These are phyloP conservation scores for Cercophora scortea DNA, from an alignment of 495 filamentous ascomycete species.

Conservation along the genomic window DNA sequence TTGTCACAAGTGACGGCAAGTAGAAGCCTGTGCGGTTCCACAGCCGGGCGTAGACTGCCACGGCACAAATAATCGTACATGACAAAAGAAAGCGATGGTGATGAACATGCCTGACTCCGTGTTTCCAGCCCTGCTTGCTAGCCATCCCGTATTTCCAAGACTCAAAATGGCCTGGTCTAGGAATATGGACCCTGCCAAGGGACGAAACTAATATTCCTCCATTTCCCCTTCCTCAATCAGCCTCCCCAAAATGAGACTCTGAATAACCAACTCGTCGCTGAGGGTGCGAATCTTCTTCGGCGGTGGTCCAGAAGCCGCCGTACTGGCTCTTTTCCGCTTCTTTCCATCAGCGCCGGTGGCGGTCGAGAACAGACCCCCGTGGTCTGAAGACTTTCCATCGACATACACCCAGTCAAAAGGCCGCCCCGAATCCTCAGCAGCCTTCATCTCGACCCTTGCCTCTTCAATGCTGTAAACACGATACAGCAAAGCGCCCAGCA, in stretches of 20 bases:
- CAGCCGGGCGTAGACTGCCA: no score
- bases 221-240: conserved; percentile 57
- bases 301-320: conserved; percentile 22
- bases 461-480: conserved; percentile 57
- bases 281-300: conserved; percentile 51
- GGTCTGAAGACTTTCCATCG: conserved; percentile 37
- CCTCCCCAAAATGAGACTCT: conserved; percentile 83
- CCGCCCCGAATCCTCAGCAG: conserved; percentile 36
- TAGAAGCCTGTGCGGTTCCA: no score
- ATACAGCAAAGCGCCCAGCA: conserved; percentile 65
- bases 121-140: no score
- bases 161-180: no score
- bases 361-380: conserved; percentile 20
- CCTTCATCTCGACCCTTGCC: conserved; percentile 48
- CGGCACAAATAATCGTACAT: no score
- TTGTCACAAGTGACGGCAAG: no score
- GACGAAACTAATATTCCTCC: conserved; percentile 14
- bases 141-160: no score
- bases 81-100: no score
- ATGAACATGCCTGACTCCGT: no score
- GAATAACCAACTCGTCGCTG: conserved; percentile 81
- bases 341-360: conserved; percentile 10
- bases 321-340: conserved; percentile 40
- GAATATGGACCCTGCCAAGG: no score
- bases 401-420: conserved; percentile 78